phyloP scores from a whole-genome alignment of 2,329 filamentous ascomycete species.

The Penicillium sp. region DNA sequence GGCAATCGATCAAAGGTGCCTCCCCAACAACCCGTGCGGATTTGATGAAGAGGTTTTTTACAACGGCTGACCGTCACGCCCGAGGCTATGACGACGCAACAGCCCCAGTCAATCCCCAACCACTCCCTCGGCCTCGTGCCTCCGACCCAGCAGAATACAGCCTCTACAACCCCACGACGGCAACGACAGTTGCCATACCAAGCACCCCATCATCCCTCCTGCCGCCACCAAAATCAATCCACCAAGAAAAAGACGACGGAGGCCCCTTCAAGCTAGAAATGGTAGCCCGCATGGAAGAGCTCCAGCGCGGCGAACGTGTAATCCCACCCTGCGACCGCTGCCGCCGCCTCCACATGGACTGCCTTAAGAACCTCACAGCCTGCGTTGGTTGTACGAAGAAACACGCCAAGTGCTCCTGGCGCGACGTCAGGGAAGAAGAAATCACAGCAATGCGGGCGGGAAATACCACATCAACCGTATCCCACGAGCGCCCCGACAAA shows the following conservation, averaged over 20 bases:
- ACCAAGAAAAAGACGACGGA: constrained; percentile 54
- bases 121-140: constrained; percentile 31
- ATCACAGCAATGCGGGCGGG: constrained; percentile 33
- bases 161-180: constrained; percentile 42
- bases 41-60: constrained; percentile 61
- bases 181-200: constrained; percentile 53
- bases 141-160: constrained; percentile 38
- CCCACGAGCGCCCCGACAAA: constrained; percentile 5
- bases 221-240: constrained; percentile 46
- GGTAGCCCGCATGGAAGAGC: constrained; percentile 70
- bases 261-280: constrained; percentile 64
- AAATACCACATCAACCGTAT: neutral
- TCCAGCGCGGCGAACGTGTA: constrained; percentile 71
- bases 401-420: constrained; percentile 85
- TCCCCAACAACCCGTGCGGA: constrained; percentile 58
- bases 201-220: constrained; percentile 54
- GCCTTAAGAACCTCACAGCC: constrained; percentile 79
- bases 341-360: constrained; percentile 73
- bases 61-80: constrained; percentile 53
- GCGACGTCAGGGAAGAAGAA: constrained; percentile 73
- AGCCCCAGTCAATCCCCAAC: constrained; percentile 25
- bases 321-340: constrained; percentile 83
- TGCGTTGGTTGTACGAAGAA: constrained; percentile 88
- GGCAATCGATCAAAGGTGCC: constrained; percentile 50
- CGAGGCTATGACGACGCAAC: constrained; percentile 37